phyloP scores from a whole-genome alignment of 306 rosid species.

The Vigna mungo region DNA sequence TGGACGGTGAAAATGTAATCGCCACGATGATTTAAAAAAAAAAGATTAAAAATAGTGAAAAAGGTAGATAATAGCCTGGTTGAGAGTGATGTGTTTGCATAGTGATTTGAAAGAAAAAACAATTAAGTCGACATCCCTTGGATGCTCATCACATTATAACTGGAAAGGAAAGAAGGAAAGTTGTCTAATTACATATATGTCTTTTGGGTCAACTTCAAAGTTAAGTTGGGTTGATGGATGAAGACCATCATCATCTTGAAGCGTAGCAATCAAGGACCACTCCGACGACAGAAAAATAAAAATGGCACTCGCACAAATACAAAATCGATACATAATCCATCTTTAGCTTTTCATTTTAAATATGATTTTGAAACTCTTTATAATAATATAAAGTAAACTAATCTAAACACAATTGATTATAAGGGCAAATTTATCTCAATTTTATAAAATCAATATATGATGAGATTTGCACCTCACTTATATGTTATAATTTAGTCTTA shows the following conservation, averaged over 20 bases:
- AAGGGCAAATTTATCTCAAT: too few relatives aligned
- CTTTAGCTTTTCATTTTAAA: background rate
- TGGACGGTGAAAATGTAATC: background rate
- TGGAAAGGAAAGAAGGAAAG: slow-evolving; percentile 31
- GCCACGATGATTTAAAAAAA: background rate
- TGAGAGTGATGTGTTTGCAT: slow-evolving; percentile 24
- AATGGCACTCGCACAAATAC: too few relatives aligned
- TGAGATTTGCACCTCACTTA: too few relatives aligned
- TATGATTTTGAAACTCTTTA: background rate
- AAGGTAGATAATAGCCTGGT: background rate
- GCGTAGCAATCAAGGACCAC: slow-evolving; percentile 40
- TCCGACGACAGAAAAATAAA: background rate
- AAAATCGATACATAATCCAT: background rate
- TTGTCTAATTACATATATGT: slow-evolving; percentile 1
- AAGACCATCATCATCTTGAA: slow-evolving; percentile 24
- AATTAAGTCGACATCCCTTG: slow-evolving; percentile 11
- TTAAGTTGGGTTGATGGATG: slow-evolving; percentile 7
- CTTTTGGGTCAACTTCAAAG: slow-evolving; percentile 33
- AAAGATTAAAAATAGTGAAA: background rate
- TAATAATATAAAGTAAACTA: background rate
- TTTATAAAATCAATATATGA: too few relatives aligned
- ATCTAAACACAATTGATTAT: too few relatives aligned
- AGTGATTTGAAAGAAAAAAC: background rate
- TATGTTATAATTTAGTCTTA: too few relatives aligned
- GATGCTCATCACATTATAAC: background rate